Base-by-base conservation (phyloP, 768 basidiomycete genomes). In the Leccinum boreale region DNA sequence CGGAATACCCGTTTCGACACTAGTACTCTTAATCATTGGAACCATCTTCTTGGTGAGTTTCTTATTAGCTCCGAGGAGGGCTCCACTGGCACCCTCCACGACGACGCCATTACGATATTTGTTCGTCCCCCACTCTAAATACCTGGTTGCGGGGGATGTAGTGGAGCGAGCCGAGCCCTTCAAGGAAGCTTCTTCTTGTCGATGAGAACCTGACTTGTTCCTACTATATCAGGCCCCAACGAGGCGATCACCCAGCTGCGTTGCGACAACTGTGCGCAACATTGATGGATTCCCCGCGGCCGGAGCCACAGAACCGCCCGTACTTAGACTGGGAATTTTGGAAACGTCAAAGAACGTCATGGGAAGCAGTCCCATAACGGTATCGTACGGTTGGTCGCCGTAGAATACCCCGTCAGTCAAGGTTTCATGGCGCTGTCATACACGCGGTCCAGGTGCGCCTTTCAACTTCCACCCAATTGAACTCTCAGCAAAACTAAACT, bases 371-470 rank as follows among this genome's bases (percentile, higher is more conserved):
- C 56, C 70, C 63, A 67, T 70, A 71, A 63, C 21, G 29, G 62
- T 67, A 17, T 58, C 53, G 33, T 58, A 58, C 65, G 62, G 60
- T 53, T 61, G 58, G 67, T 71, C 68, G 65, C 72, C 58, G 64
- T 63, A 70, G 56, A 63, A 62, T 61, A 60, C 68, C 63, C 59
- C 62, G 55, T 72, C 72, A 70, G 44, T 55, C 68, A 70, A 70
- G 70, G 72, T 72, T 71, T 71, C 71, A 70, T 70, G 65, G 60
- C 62, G 63, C 62, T 61, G 70, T 65, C 66, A 63, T 21, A 71
- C 71, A 72, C 52, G 71, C 65, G 72, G 65, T 50, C 58, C 55
- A 63, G 68, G 70, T 72, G 72, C 62, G 66, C 64, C 33, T 17
- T 19, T 19, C 19, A 44, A 19, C 42, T 44, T 44, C 42, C 42